Base-by-base conservation (phyloP, 1,284 basidiomycete species). In the Phellinidium pouzarii region DNA sequence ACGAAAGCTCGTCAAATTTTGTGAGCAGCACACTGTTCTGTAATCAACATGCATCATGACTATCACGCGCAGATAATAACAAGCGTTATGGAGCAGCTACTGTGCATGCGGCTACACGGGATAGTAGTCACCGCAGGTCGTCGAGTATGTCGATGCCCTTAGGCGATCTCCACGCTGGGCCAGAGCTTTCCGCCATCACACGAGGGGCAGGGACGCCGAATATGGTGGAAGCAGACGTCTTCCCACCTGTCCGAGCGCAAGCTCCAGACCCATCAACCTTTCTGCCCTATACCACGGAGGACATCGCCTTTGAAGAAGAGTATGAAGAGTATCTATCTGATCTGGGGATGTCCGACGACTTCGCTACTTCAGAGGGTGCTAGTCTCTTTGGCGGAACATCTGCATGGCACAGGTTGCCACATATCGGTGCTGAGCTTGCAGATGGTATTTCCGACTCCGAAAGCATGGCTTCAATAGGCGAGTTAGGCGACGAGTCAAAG, bases 1-100 rank as follows among this genome's bases (percentile, higher is more conserved):
- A 25, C 84, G 95, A 23, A 84, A 91, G 59, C 76, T 99, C 25
- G 90, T 99, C 59, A 92, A 94, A 63, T 98, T 96, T 69, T 99
- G 91, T 91, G 66, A 68, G 83, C 69, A n/a, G 29, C 40, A 31
- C 25, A 38, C 12, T 58, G 49, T 48, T 42, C 43, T 41, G 4
- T 29, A 31, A n/a, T 20, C 7, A 31, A 17, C 9, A 11, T n/a
- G 46, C 20, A 50, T 22, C 19, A 51, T 57, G 8, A 44, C 45
- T 9, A 19, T 34, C 47, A 12, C 4, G 44, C n/a, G 20, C 57
- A 91, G 87, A 91, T 63, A 91, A 91, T 64, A 87, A 74, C 53
- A 83, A 83, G 61, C 77, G 89, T 53, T 91, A 91, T 64, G 87
- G 88, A n/a, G 68, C 80, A n/a, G 70, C 74, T 54, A 73, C 75